phyloP scores from a whole-genome alignment of 2,329 filamentous ascomycete genomes.

The Hysterium pulicare region DNA sequence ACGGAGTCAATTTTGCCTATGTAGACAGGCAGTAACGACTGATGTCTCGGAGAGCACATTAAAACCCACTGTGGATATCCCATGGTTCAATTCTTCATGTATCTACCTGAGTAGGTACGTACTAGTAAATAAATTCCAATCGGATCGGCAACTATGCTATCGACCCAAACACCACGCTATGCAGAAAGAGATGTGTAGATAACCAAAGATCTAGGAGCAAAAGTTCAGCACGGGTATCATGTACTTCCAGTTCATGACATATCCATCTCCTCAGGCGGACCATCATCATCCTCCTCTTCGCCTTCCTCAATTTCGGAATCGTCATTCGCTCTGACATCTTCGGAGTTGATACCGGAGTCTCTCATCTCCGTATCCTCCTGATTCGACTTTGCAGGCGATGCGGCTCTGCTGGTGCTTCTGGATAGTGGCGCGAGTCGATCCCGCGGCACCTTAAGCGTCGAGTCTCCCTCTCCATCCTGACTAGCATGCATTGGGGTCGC shows the following conservation, averaged over 20 bases:
- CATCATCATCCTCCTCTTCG: conserved; percentile 13
- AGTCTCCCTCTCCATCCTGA: conserved; percentile 23
- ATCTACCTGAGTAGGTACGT: not conserved
- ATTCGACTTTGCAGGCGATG: conserved; percentile 22
- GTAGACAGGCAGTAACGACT: too few relatives aligned
- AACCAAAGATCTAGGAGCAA: too few relatives aligned
- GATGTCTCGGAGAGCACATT: too few relatives aligned
- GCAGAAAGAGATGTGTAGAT: conserved; percentile 17
- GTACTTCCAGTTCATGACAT: conserved; percentile 11
- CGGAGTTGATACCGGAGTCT: conserved; percentile 25
- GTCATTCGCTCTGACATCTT: conserved; percentile 23
- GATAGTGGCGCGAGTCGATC: conserved; percentile 31
- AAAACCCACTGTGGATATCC: too few relatives aligned
- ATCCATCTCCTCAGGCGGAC: conserved; percentile 24
- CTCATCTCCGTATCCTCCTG: conserved; percentile 23
- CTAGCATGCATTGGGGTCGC: conserved; percentile 39
- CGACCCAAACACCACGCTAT: conserved; percentile 32
- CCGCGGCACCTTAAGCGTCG: conserved; percentile 26
- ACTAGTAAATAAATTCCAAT: not conserved
- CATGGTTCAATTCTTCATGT: too few relatives aligned
- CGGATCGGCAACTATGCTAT: not conserved
- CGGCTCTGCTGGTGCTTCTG: conserved; percentile 21
- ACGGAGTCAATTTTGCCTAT: too few relatives aligned
- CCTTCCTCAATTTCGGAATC: conserved; percentile 30
- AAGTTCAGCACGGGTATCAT: too few relatives aligned